Base-by-base conservation (phyloP, 176 grass and related monocot genomes). In the Phyllostachys edulis region DNA sequence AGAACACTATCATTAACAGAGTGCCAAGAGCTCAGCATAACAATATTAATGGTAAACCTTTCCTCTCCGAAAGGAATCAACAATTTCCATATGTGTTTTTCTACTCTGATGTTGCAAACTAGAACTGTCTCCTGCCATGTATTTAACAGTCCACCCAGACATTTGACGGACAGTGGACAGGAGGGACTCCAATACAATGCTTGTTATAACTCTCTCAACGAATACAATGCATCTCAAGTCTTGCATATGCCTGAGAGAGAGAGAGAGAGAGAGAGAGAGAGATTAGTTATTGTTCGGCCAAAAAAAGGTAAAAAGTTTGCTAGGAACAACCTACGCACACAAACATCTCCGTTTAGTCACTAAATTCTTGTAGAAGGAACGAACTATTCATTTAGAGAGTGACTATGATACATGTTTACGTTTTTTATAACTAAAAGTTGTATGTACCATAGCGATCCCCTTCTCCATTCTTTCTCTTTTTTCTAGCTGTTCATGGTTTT, bases 161-260 rank as follows among this genome's bases (percentile, higher is more conserved):
- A 97, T 75, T 76, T 88, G 46, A 75, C 47, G 51, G 39, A 94
- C 83, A 73, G 55, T 79, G 50, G 78, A 83, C 45, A 97, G 79
- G 11, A 92, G 75, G 46, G 79, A 81, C 74, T 92, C 62, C 72
- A 97, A 76, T 16, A 97, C 85, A 51, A 88, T 88, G 51, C 89
- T 88, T 86, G 94, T 82, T 70, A 97, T 84, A 39, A 97, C 78
- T 84, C 94, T 91, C 32, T 92, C n/a, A 42, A 97, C 94, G 86
- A 97, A 97, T 64, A 97, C 51, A 73, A 97, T 97, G 85, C 94
- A 97, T 88, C 91, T 91, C 61, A 97, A 85, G 20, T 88, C 85
- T 69, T 92, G 71, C 63, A 73, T 63, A 32, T 89, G 79, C 79
- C 94, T 97, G 83, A 77, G 9, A 44, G 54, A 77, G 14, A 62